These are phyloP conservation scores for Pestalotiopsis sp. DNA, from an alignment of 2,329 filamentous ascomycete species.

Conservation along the genomic window DNA sequence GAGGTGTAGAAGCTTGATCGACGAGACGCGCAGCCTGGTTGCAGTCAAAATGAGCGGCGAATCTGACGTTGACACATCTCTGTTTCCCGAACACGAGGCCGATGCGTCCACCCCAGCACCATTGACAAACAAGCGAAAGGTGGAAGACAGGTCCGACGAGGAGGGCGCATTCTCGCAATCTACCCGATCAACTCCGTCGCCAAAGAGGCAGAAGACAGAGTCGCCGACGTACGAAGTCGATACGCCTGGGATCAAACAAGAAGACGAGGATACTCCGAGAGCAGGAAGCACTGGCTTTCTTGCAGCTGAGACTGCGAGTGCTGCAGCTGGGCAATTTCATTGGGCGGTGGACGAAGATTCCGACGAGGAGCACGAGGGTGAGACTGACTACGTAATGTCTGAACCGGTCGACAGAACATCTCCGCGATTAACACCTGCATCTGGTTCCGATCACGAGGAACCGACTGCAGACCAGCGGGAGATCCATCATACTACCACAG, in stretches of 20 bases:
- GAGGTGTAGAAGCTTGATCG: conserved; percentile 78
- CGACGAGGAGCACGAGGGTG: conserved; percentile 12
- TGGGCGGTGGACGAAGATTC: conserved; percentile 30
- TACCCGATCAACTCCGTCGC: conserved; percentile 3
- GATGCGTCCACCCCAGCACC: neutral
- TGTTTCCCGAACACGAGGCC: conserved; percentile 16
- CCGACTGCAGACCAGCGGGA: conserved; percentile 7
- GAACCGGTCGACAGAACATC: neutral
- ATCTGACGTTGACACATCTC: conserved; percentile 44
- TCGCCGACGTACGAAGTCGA: neutral
- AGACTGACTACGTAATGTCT: neutral
- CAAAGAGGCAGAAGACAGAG: conserved; percentile 4
- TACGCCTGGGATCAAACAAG: conserved; percentile 7
- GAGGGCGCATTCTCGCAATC: conserved; percentile 17
- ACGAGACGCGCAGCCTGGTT: conserved; percentile 72
- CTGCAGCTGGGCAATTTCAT: conserved; percentile 28
- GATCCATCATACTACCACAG: conserved; percentile 20
- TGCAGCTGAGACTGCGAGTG: neutral
- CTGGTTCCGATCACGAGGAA: neutral
- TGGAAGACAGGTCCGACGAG: conserved; percentile 23
- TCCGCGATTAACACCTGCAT: conserved; percentile 1
- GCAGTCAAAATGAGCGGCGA: conserved; percentile 68
- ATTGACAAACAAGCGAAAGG: conserved; percentile 12
- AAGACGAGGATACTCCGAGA: neutral
- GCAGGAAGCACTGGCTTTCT: neutral